These are phyloP conservation scores for Chrysoporthe puriensis DNA, from an alignment of 2,329 filamentous ascomycete species.

Conservation along the genomic window DNA sequence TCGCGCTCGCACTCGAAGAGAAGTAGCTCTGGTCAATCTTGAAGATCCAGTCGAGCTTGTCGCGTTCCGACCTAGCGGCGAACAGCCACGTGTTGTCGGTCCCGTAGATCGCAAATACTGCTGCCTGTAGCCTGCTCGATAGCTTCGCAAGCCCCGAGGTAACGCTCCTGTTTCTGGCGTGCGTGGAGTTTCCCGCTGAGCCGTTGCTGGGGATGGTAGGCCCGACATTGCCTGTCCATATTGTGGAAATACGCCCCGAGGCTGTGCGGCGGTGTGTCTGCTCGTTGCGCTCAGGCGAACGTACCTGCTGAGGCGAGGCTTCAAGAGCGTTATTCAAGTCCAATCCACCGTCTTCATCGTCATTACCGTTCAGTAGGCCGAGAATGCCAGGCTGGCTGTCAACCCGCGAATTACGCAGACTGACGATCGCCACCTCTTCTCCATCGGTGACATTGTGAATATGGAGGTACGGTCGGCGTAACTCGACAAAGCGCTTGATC, in stretches of 20 bases:
- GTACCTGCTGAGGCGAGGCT: slow-evolving; percentile 23
- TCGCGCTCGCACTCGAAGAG: slow-evolving; percentile 49
- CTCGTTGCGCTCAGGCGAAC: slow-evolving; percentile 32
- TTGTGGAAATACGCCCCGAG: slow-evolving; percentile 58
- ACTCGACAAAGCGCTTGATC: slow-evolving; percentile 91
- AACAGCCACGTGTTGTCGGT: slow-evolving; percentile 96
- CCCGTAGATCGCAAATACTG: slow-evolving; percentile 93
- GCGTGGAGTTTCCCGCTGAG: slow-evolving; percentile 10
- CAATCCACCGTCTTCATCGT: slow-evolving; percentile 32
- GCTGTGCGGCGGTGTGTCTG: slow-evolving; percentile 53
- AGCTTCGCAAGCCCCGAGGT: slow-evolving; percentile 54
- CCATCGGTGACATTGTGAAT: slow-evolving; percentile 84
- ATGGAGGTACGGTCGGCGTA: slow-evolving; percentile 89
- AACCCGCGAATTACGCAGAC: slow-evolving; percentile 85
- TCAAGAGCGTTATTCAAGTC: slow-evolving; percentile 30
- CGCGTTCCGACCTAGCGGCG: slow-evolving; percentile 82
- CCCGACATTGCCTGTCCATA: slow-evolving; percentile 53
- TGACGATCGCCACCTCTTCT: slow-evolving; percentile 88
- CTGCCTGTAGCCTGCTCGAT: slow-evolving; percentile 63
- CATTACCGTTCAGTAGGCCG: slow-evolving; percentile 63
- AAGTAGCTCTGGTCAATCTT: slow-evolving; percentile 83
- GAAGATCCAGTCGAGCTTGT: slow-evolving; percentile 97
- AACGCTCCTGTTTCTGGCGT: slow-evolving; percentile 29
- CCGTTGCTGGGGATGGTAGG: slow-evolving; percentile 34
- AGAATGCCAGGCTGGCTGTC: slow-evolving; percentile 90